Evolutionary conservation across 441 rosid species (phyloP).

Genomic region (Rhodomyrtus psidioides): DNA sequence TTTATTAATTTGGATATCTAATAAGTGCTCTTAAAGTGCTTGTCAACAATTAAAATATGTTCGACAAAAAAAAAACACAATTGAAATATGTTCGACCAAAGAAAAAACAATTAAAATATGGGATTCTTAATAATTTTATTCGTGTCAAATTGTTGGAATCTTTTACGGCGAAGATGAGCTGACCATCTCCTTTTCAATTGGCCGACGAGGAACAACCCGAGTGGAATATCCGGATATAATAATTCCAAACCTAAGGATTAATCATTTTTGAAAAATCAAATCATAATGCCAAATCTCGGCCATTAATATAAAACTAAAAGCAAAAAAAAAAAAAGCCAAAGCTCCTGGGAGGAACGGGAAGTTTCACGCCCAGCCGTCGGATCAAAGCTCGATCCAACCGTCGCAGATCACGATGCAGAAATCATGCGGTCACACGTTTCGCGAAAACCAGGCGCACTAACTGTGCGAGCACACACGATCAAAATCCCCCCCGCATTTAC

Average conservation of each 20-base stretch:
- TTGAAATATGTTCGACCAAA: too few species aligned
- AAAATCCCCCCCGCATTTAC: not conserved
- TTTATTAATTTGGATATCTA: not conserved
- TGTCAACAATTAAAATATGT: not conserved
- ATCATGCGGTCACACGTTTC: not conserved
- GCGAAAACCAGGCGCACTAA: not conserved
- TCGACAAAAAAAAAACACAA: too few species aligned
- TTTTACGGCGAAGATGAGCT: not conserved
- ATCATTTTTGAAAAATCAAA: not conserved
- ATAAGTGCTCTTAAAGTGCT: not conserved
- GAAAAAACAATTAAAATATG: too few species aligned
- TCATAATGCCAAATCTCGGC: not conserved
- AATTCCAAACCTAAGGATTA: not conserved
- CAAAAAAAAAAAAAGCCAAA: not conserved
- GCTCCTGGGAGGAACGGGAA: not conserved
- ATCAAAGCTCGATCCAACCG: not conserved
- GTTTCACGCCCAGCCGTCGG: not conserved
- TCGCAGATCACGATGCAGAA: not conserved
- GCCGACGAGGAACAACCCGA: not conserved
- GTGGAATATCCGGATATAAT: not conserved
- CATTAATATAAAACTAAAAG: not conserved
- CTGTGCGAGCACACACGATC: not conserved
- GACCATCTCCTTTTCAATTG: not conserved
- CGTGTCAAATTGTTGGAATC: not conserved
- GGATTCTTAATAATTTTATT: too few species aligned